Evolutionary conservation across 495 filamentous ascomycete species (phyloP), one percentile per base, ranked within the genome.

Genomic region (Neurospora sp.): DNA sequence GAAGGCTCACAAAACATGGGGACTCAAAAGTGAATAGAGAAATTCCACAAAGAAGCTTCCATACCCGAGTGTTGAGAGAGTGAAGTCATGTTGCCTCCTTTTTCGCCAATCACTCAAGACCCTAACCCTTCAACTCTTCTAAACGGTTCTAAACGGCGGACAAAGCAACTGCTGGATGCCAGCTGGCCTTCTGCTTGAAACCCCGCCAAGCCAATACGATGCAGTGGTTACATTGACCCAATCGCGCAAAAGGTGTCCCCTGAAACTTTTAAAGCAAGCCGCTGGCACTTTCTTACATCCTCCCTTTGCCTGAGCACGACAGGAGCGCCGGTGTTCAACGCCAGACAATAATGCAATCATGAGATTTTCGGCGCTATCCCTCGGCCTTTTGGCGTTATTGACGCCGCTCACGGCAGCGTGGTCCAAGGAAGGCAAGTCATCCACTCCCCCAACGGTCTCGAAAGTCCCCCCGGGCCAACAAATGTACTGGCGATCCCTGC

Each of bases 361-460:
- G 87, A 89, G 79, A 84, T 74, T 87, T 72, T 82, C 83, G 7
- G 78, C 83, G 24, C 78, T 89, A 71, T 81, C 87, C 39, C 74
- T 90, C 74, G 85, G 86, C 77, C 82, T 91, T 21, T 80, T 90
- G 79, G 83, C 85, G 77, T 80, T 88, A 70, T 82, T 92, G 40
- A 85, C 89, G 34, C 88, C 88, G 10, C 76, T 92, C 39, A 89
- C 87, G 62, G 88, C 88, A 73, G 93, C 92, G 19, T 97, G 93
- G 92, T 88, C 88, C 10, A 94, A 95, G 84, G 93, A 96, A 88
- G 93, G 93, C 91, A 81, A 71, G 87, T 74, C 7, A 21, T n/a
- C 36, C 39, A 48, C 71, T n/a, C 42, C 83, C 13, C 28, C n/a
- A 28, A 24, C 2, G 28, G 13, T 62, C 13, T 62, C 54, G n/a